These are phyloP conservation scores for Blastocrithidia nonstop DNA, from an alignment of 208 protist species.

Conservation along the genomic window DNA sequence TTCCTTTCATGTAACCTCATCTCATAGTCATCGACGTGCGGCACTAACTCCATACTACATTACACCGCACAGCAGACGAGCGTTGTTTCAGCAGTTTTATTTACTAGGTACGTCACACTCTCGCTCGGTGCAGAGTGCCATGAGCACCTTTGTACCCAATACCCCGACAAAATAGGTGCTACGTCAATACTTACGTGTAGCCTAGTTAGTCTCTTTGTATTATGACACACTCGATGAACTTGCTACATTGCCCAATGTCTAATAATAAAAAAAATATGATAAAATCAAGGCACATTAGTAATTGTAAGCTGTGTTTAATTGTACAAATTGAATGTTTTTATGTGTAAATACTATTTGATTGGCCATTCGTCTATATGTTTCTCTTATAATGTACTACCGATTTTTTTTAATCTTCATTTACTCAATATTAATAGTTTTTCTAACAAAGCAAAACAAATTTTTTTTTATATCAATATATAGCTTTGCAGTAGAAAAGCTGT, in stretches of 20 bases:
- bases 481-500: no score
- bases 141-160: conserved; percentile 47
- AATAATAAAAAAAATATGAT: background rate
- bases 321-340: conserved; percentile 5
- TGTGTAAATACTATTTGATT: background rate
- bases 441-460: no score
- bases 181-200: conserved; percentile 50
- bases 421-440: background rate
- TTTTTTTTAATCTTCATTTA: background rate
- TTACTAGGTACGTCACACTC: conserved; percentile 48
- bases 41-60: conserved; percentile 37
- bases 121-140: conserved; percentile 50
- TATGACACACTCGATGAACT: conserved; percentile 62
- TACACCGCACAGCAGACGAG: conserved; percentile 49
- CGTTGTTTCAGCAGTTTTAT: conserved; percentile 36
- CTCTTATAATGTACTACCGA: background rate
- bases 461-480: no score
- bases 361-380: background rate
- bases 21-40: conserved; percentile 19
- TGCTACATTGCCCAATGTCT: conserved; percentile 14
- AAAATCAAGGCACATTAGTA: background rate
- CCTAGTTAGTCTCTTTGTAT: conserved; percentile 60
- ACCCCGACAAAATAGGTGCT: conserved; percentile 54
- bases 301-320: background rate
- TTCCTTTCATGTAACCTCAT: conserved; percentile 42